Conservation (phyloP, 176 grass and related monocot species). For the Lolium perenne region DNA sequence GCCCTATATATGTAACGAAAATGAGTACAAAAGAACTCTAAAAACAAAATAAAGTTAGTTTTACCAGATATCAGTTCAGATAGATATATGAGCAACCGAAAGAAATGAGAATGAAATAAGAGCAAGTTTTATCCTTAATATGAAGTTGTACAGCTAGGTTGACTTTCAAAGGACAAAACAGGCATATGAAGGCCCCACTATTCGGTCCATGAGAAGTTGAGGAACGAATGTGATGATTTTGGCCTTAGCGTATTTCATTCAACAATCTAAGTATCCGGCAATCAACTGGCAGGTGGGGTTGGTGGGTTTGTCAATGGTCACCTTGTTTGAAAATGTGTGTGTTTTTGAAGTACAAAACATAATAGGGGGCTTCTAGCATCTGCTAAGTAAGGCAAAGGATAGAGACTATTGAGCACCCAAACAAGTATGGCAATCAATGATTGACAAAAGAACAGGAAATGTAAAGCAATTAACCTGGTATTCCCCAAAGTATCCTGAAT, state of each 20-base stretch:
- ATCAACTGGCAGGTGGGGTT: neutral
- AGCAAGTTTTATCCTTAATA: slow-evolving; percentile 11
- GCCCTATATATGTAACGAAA: slow-evolving; percentile 51
- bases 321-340: neutral
- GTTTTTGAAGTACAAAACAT: slow-evolving; percentile 10
- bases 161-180: neutral
- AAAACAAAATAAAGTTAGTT: slow-evolving; percentile 34
- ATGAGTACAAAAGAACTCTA: slow-evolving; percentile 32
- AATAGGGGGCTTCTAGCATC: neutral
- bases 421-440: slow-evolving; percentile 27
- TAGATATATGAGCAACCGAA: neutral
- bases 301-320: neutral
- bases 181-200: neutral
- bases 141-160: slow-evolving; percentile 37
- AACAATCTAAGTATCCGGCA: neutral
- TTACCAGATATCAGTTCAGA: slow-evolving; percentile 19
- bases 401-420: slow-evolving; percentile 1
- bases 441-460: slow-evolving; percentile 2
- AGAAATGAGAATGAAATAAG: slow-evolving; percentile 34
- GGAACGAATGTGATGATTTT: slow-evolving; percentile 3
- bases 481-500: slow-evolving; percentile 87
- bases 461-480: slow-evolving; percentile 56
- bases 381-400: neutral
- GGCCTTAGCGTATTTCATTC: neutral
- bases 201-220: slow-evolving; percentile 8